Base-by-base conservation (phyloP, 139 green algal species). In the Volvox africanus region DNA sequence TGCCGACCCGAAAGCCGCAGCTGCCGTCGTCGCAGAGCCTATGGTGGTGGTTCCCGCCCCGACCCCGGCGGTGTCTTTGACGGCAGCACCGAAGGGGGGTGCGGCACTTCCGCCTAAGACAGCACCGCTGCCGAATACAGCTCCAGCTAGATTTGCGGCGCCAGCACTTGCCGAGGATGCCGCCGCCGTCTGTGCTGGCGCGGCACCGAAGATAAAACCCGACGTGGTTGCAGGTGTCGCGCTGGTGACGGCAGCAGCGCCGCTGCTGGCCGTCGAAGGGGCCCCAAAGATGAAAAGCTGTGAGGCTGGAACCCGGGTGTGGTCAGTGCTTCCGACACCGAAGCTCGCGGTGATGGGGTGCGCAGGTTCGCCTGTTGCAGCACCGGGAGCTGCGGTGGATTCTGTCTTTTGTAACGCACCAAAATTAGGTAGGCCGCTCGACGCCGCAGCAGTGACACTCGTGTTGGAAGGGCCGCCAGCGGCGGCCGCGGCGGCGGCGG, bases 91-190 rank as follows among this genome's bases (percentile, higher is more conserved):
- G 19, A 89, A 89, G 14, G 69, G 0, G 26, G 84, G 68, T 28
- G 82, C 61, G 2, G 82, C 22, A 73, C 82, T 30, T 26, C 16
- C 68, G 67, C 67, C 20, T 0, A 18, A n/a, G 32, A 44, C 28
- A 19, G 80, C 30, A 9, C 21, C 33, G 82, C 33, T 24, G 11
- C 85, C 85, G 12, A 89, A 89, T 44, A 82, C 82, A 19, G 85
- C 80, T 1, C 85, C 85, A 13, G 85, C 68, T 30, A 89, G 65
- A 2, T 21, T 9, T 5, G 62, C 24, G 18, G 83, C 11, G 35
- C 83, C 82, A 17, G 20, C 33, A 35, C 30, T 32, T 32, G 62
- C 62, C 1, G 61, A 26, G 32, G 32, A 65, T 17, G 44, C 28
- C 14, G 61, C 22, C 9, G 61, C 55, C 19, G 61, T 1, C 20